Evolutionary conservation across 2,329 filamentous ascomycete genomes (phyloP).

Genomic region (Blastomyces gilchristii): DNA sequence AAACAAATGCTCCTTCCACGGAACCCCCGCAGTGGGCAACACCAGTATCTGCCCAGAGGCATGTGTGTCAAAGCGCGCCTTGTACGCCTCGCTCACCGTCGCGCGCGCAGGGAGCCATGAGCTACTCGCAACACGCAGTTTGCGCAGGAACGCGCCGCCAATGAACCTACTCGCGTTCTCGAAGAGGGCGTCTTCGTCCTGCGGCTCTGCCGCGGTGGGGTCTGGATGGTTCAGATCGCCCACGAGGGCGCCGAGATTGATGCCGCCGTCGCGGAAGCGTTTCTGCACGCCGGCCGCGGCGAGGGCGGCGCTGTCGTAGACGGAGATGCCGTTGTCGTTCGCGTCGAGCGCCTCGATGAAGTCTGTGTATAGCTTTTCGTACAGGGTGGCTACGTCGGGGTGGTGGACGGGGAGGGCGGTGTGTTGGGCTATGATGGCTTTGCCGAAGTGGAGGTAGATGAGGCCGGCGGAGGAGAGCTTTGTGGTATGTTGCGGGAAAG

Average conservation of each 20-base stretch:
- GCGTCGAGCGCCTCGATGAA: slow-evolving; percentile 95
- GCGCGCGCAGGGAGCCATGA: slow-evolving; percentile 83
- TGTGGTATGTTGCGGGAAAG: slow-evolving; percentile 72
- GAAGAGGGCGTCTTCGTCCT: slow-evolving; percentile 78
- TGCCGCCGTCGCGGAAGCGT: slow-evolving; percentile 71
- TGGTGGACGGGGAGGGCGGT: slow-evolving; percentile 51
- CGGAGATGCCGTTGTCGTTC: slow-evolving; percentile 89
- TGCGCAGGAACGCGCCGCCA: slow-evolving; percentile 76
- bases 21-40: slow-evolving; percentile 63
- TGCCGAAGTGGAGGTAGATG: slow-evolving; percentile 92
- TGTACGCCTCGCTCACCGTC: slow-evolving; percentile 67
- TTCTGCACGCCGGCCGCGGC: slow-evolving; percentile 64
- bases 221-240: slow-evolving; percentile 63
- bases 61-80: slow-evolving; percentile 56
- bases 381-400: slow-evolving; percentile 62
- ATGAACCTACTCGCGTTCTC: slow-evolving; percentile 67
- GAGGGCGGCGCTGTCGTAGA: slow-evolving; percentile 63
- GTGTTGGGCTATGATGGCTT: slow-evolving; percentile 62
- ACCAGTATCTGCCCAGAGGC: slow-evolving; percentile 69
- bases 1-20: slow-evolving; percentile 96
- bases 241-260: slow-evolving; percentile 77
- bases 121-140: slow-evolving; percentile 62
- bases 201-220: slow-evolving; percentile 44
- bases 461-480: slow-evolving; percentile 91
- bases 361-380: slow-evolving; percentile 79